Percentiles rank a stretch among this genome's conserved stretches.
Evolutionary conservation across 257 asterid species (phyloP).

Genomic region (Prunella vulgaris): DNA sequence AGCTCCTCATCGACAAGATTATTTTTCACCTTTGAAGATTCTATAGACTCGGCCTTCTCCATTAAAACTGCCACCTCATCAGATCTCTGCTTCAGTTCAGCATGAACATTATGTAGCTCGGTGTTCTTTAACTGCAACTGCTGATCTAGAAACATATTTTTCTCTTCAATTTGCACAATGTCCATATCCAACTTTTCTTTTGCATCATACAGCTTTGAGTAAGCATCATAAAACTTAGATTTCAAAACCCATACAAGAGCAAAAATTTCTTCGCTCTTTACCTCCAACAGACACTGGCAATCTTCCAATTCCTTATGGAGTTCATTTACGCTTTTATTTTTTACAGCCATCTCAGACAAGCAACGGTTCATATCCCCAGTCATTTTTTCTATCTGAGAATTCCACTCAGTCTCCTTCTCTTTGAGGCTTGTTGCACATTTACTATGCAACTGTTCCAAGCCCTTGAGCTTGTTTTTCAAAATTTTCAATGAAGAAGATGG

Average conservation of each 20-base stretch:
- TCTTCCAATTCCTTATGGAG: conserved; percentile 27
- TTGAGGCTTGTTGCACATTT: conserved; percentile 25
- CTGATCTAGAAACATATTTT: conserved; percentile 24
- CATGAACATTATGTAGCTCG: conserved; percentile 18
- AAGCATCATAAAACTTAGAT: conserved; percentile 29
- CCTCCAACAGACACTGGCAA: conserved; percentile 21
- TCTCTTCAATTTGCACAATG: conserved; percentile 13
- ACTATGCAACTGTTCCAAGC: conserved; percentile 28
- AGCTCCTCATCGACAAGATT: conserved; percentile 23
- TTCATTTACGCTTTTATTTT: conserved; percentile 22
- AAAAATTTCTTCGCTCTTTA: conserved; percentile 28
- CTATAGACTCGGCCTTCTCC: conserved; percentile 18
- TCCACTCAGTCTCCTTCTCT: conserved; percentile 37
- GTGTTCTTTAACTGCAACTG: conserved; percentile 23
- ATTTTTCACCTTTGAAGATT: conserved; percentile 22
- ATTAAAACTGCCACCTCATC: conserved; percentile 14
- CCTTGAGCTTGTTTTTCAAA: conserved; percentile 21
- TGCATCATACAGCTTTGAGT: conserved; percentile 21
- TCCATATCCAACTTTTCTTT: conserved; percentile 26
- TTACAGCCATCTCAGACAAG: conserved; percentile 28
- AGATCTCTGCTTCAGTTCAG: conserved; percentile 25
- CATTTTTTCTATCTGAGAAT: conserved; percentile 26
- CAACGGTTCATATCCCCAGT: conserved; percentile 20
- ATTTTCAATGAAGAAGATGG: conserved; percentile 21
- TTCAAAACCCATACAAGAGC: conserved; percentile 26